These are phyloP conservation scores for Saccharomycopsis olivae DNA, from an alignment of 805 yeast species.

Conservation along the genomic window DNA sequence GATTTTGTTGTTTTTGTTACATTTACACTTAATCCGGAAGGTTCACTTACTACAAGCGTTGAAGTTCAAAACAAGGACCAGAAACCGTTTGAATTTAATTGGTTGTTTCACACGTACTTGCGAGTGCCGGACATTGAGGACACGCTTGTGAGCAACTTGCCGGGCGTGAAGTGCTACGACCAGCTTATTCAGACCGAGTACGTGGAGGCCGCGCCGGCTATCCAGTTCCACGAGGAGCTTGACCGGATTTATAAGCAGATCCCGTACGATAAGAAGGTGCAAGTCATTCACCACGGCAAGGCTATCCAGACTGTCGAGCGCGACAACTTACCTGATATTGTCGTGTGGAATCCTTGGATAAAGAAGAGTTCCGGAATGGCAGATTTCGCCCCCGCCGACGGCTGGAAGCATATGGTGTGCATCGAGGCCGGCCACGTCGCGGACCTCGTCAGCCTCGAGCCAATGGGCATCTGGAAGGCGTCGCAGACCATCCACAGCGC, in stretches of 20 bases:
- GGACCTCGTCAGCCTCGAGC: constrained; percentile 48
- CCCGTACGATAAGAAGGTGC: constrained; percentile 41
- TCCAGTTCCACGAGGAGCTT: constrained; percentile 63
- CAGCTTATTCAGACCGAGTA: constrained; percentile 58
- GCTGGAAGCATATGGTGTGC: constrained; percentile 83
- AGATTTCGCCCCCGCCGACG: constrained; percentile 81
- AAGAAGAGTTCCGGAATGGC: constrained; percentile 72
- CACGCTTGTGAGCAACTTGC: constrained; percentile 64
- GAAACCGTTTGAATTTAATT: constrained; percentile 70
- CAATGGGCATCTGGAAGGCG: constrained; percentile 73
- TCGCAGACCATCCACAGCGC: constrained; percentile 44
- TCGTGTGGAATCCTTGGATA: constrained; percentile 98
- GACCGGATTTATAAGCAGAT: constrained; percentile 76
- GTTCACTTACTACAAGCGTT: constrained; percentile 53
- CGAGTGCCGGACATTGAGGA: constrained; percentile 68
- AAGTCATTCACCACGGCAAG: constrained; percentile 60
- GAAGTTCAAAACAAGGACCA: constrained; percentile 66
- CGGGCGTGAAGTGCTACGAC: constrained; percentile 64
- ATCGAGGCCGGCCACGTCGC: constrained; percentile 88
- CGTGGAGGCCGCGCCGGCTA: constrained; percentile 64
- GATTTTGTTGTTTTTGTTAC: constrained; percentile 75
- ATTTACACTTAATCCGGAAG: constrained; percentile 47
- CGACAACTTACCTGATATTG: constrained; percentile 52
- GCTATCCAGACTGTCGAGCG: constrained; percentile 62
- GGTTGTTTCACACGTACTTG: constrained; percentile 91